Evolutionary conservation across 495 filamentous ascomycete species (phyloP).

Genomic region (Penicillium ucsense): DNA sequence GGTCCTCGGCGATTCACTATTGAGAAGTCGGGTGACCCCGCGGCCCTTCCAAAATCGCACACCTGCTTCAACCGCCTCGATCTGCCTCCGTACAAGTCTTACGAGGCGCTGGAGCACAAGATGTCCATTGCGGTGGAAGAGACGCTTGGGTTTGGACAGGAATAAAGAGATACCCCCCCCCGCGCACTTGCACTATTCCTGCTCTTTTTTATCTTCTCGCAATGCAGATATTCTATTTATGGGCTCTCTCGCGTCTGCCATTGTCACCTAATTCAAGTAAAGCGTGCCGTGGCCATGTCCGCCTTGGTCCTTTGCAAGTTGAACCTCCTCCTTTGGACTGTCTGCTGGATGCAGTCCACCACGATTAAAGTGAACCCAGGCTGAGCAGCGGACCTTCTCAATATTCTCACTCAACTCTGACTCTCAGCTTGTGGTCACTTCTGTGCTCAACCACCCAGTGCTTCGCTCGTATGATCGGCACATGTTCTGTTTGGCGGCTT

Average conservation of each 20-base stretch:
- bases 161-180: slow-evolving; percentile 42
- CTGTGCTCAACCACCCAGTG: no score
- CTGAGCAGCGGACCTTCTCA: no score
- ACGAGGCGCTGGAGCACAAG: slow-evolving; percentile 77
- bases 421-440: no score
- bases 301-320: no score
- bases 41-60: slow-evolving; percentile 89
- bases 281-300: no score
- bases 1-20: slow-evolving; percentile 94
- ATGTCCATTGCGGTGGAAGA: slow-evolving; percentile 95
- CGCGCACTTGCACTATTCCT: background rate
- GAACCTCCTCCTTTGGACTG: no score
- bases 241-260: background rate
- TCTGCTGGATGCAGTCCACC: no score
- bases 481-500: no score
- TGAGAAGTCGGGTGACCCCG: slow-evolving; percentile 87
- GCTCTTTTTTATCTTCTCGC: background rate
- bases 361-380: no score
- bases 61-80: slow-evolving; percentile 99
- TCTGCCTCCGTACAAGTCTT: slow-evolving; percentile 83
- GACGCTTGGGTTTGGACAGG: slow-evolving; percentile 97
- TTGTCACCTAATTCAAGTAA: no score
- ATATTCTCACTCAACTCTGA: no score
- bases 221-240: slow-evolving; percentile 6
- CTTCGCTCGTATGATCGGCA: no score